These are phyloP conservation scores for Fusarium decemcellulare DNA, from an alignment of 2,329 filamentous ascomycete species.

Conservation along the genomic window DNA sequence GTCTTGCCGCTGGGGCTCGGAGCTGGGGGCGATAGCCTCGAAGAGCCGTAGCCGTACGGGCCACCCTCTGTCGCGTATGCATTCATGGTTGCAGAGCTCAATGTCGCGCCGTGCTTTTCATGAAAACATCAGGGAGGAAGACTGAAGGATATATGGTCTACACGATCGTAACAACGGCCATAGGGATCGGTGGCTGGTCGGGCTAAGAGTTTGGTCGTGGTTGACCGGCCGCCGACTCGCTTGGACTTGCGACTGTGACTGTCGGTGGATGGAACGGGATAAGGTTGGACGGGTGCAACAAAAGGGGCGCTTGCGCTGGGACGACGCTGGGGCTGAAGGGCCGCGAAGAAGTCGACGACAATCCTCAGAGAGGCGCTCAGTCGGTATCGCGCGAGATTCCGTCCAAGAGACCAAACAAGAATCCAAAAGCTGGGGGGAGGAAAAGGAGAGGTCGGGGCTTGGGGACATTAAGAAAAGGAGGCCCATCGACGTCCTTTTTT, in stretches of 20 bases:
- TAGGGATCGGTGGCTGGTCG: constrained; percentile 37
- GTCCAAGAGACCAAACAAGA: constrained; percentile 16
- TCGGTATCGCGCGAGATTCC: background rate
- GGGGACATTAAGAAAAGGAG: constrained; percentile 44
- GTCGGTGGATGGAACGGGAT: constrained; percentile 12
- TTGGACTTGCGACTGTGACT: background rate
- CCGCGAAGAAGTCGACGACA: constrained; percentile 15
- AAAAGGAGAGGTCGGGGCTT: constrained; percentile 42
- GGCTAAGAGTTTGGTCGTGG: constrained; percentile 19
- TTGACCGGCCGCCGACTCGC: constrained; percentile 31
- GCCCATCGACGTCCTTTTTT: constrained; percentile 40
- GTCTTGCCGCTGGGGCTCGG: constrained; percentile 61
- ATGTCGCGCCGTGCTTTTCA: constrained; percentile 37
- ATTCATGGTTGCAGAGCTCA: constrained; percentile 54
- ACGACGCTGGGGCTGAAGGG: constrained; percentile 19
- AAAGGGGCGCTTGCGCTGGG: constrained; percentile 30
- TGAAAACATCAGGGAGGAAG: constrained; percentile 38
- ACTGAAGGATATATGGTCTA: constrained; percentile 20
- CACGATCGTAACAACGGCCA: constrained; percentile 33
- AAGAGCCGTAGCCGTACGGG: constrained; percentile 54
- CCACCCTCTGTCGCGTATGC: constrained; percentile 53
- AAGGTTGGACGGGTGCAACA: constrained; percentile 32
- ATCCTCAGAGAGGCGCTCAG: constrained; percentile 16
- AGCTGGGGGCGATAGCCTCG: constrained; percentile 51
- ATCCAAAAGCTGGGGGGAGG: constrained; percentile 20